Conservation (phyloP, 164 flowering plant genomes). For the Saururus chinensis region DNA sequence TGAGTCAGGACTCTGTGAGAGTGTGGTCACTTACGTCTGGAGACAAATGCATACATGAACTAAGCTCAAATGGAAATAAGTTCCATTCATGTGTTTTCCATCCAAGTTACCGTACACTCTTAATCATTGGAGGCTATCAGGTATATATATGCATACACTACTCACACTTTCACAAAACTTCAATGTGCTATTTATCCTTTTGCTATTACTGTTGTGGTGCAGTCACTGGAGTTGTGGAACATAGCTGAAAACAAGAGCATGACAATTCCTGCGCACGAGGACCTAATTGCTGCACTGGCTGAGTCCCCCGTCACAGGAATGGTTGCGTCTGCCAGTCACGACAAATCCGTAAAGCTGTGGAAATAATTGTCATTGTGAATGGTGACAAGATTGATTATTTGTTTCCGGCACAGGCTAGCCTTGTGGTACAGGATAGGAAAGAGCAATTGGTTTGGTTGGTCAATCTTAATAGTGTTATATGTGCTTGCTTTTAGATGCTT, state of each 20-base stretch:
- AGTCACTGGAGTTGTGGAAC: conserved; percentile 96
- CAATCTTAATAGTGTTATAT: background rate
- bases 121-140: conserved; percentile 79
- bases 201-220: conserved; percentile 12
- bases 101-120: conserved; percentile 60
- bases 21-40: conserved; percentile 64
- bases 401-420: background rate
- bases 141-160: conserved; percentile 16
- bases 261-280: conserved; percentile 76
- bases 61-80: conserved; percentile 57
- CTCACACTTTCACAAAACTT: background rate
- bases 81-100: conserved; percentile 89
- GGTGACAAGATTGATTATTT: background rate
- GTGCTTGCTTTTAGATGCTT: background rate
- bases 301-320: conserved; percentile 69
- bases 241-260: conserved; percentile 76
- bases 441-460: background rate
- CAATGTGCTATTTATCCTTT: background rate
- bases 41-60: conserved; percentile 72
- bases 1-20: conserved; percentile 64
- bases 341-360: conserved; percentile 84
- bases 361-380: conserved; percentile 24
- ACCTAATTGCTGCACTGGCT: conserved; percentile 67
- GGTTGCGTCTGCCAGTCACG: conserved; percentile 97
- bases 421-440: background rate